phyloP scores from a whole-genome alignment of 768 basidiomycete genomes.

The Termitomyces eurrhizus region DNA sequence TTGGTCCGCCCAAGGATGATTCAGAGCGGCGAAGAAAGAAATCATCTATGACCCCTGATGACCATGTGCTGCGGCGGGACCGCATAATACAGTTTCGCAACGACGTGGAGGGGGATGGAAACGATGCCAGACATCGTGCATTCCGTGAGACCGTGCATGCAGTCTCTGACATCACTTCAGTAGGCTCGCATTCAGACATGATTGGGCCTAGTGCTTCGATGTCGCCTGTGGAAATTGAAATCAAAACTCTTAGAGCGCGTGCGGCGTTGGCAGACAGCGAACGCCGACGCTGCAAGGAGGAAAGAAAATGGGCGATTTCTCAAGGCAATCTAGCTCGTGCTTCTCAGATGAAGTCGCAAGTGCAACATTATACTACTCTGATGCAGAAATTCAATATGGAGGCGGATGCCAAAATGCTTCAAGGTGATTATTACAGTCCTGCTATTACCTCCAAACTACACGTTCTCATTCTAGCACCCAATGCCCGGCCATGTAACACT shows the following conservation, averaged over 20 bases:
- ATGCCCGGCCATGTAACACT: constrained; percentile 15
- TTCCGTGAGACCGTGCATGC: constrained; percentile 25
- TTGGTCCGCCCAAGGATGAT: constrained; percentile 44
- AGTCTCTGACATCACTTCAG: constrained; percentile 59
- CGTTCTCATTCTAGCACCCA: constrained; percentile 11
- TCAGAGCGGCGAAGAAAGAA: constrained; percentile 31
- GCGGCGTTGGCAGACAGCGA: constrained; percentile 83
- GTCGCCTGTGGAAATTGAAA: constrained; percentile 67
- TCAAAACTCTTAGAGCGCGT: constrained; percentile 70
- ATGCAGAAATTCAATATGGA: constrained; percentile 80
- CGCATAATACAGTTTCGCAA: constrained; percentile 45
- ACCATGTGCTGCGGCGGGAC: constrained; percentile 25
- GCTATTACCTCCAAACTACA: background rate
- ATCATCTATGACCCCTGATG: constrained; percentile 13
- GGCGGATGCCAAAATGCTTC: constrained; percentile 64
- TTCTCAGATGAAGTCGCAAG: constrained; percentile 78
- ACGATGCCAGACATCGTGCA: constrained; percentile 21
- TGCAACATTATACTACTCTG: constrained; percentile 73
- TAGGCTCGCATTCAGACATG: constrained; percentile 66
- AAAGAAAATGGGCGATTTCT: constrained; percentile 81
- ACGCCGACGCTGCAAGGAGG: constrained; percentile 78
- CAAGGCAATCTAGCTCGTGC: constrained; percentile 75
- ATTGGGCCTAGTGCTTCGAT: constrained; percentile 55
- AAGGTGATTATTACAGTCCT: constrained; percentile 41
- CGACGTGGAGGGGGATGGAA: constrained; percentile 35